Evolutionary conservation across 2,329 filamentous ascomycete genomes (phyloP).

Genomic region (Alternaria sp.): DNA sequence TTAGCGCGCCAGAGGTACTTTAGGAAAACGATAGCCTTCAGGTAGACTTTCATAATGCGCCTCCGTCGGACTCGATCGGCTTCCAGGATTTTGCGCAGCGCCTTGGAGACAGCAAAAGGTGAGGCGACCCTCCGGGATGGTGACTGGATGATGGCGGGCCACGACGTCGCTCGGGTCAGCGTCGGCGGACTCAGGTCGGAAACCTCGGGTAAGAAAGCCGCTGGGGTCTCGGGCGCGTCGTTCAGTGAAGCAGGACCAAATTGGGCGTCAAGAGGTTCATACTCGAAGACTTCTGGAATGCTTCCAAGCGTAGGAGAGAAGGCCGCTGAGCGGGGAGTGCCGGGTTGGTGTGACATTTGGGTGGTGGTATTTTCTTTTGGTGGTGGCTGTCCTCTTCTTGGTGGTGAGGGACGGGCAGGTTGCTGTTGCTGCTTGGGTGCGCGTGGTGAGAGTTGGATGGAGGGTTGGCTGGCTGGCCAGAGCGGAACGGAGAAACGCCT

Average conservation of each 20-base stretch:
- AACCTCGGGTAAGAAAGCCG: slow-evolving; percentile 30
- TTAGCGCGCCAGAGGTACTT: slow-evolving; percentile 31
- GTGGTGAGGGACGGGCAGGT: slow-evolving; percentile 10
- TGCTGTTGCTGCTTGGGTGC: slow-evolving; percentile 13
- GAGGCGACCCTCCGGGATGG: slow-evolving; percentile 25
- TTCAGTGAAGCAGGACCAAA: slow-evolving; percentile 18
- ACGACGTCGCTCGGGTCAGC: slow-evolving; percentile 24
- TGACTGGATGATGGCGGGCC: slow-evolving; percentile 30
- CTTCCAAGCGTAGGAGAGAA: slow-evolving; percentile 35
- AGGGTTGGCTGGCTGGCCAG: slow-evolving; percentile 23
- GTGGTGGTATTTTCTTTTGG: slow-evolving; percentile 6
- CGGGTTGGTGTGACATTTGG: slow-evolving; percentile 22
- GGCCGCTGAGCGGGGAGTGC: slow-evolving; percentile 24
- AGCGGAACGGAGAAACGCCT: slow-evolving; percentile 19
- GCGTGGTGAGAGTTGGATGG: slow-evolving; percentile 24
- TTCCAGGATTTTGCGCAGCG: slow-evolving; percentile 30
- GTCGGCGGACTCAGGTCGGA: slow-evolving; percentile 23
- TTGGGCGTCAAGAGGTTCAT: slow-evolving; percentile 23
- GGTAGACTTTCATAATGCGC: slow-evolving; percentile 27
- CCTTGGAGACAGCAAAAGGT: slow-evolving; percentile 23
- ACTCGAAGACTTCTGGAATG: slow-evolving; percentile 34
- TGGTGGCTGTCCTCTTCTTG: slow-evolving; percentile 6
- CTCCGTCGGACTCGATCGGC: slow-evolving; percentile 29
- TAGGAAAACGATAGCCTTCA: slow-evolving; percentile 34
- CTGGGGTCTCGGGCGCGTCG: slow-evolving; percentile 20